A percentile compares a stretch with the other conserved stretches of the same genome.
Evolutionary conservation across 306 rosid species (phyloP).

Genomic region (Rubus idaeus): DNA sequence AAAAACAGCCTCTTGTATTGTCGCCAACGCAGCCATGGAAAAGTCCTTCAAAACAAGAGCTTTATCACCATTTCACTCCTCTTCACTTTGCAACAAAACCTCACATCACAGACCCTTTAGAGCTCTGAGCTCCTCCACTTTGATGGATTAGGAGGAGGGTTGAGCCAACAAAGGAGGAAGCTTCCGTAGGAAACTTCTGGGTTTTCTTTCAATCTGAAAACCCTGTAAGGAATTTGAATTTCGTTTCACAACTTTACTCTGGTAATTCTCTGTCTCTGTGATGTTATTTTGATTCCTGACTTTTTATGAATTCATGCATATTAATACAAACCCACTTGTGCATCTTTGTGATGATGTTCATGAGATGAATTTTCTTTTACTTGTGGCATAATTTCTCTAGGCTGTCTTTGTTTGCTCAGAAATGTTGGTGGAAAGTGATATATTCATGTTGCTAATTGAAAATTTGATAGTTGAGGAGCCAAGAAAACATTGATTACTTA

Average conservation of each 20-base stretch:
- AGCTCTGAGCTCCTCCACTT: slow-evolving; percentile 8
- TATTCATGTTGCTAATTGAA: not conserved
- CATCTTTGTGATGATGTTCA: not conserved
- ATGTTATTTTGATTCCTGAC: not conserved
- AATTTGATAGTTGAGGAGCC: not conserved
- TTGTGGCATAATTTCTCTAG: not conserved
- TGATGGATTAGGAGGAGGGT: slow-evolving; percentile 8
- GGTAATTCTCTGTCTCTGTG: slow-evolving; percentile 28
- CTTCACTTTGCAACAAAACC: slow-evolving; percentile 17
- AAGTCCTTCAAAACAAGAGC: slow-evolving; percentile 29
- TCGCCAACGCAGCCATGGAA: slow-evolving; percentile 38
- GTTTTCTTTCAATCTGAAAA: slow-evolving; percentile 25
- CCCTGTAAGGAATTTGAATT: slow-evolving; percentile 15
- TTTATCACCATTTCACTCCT: slow-evolving; percentile 21
- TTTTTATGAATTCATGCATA: not conserved
- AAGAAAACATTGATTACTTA: not conserved
- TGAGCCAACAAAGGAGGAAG: slow-evolving; percentile 4
- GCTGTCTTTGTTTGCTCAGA: slow-evolving; percentile 9
- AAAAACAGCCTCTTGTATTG: slow-evolving; percentile 35
- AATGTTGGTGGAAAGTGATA: not conserved
- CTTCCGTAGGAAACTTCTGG: slow-evolving; percentile 17
- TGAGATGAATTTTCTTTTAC: not conserved
- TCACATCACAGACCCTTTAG: slow-evolving; percentile 2
- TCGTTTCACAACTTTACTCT: slow-evolving; percentile 16
- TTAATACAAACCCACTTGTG: not conserved